phyloP scores from a whole-genome alignment of 805 yeast species.

The Wickerhamomyces chaumierensis region DNA sequence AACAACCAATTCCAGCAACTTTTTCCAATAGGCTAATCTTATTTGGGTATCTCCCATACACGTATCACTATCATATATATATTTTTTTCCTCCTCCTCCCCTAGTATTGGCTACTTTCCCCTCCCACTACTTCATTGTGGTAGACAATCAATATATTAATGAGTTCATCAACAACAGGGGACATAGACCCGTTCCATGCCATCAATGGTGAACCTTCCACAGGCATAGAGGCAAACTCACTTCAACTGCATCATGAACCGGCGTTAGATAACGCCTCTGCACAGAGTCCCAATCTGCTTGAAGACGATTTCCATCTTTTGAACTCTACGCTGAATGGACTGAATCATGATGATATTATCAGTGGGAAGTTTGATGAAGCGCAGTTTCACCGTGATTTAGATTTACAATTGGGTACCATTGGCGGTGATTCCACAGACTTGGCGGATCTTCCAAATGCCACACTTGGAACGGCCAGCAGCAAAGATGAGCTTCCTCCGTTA shows the following conservation, averaged over 20 bases:
- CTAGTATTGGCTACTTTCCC: too few relatives aligned
- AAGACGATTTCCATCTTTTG: neutral
- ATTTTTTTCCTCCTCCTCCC: too few relatives aligned
- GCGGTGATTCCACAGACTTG: neutral
- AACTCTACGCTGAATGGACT: neutral
- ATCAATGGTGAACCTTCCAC: conserved; percentile 2
- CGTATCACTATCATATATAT: too few relatives aligned
- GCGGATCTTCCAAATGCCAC: too few relatives aligned
- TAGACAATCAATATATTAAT: too few relatives aligned
- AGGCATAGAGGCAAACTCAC: conserved; percentile 8
- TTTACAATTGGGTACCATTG: neutral
- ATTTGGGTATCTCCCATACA: too few relatives aligned
- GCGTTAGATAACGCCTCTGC: neutral
- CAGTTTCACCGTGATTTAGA: neutral
- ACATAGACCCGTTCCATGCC: conserved; percentile 5
- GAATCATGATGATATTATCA: neutral
- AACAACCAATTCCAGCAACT: too few relatives aligned
- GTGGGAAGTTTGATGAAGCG: neutral
- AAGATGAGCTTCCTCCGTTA: too few relatives aligned
- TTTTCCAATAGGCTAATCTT: neutral
- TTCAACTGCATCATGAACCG: conserved; percentile 9
- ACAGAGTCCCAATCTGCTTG: conserved; percentile 4
- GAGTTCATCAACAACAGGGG: conserved; percentile 11
- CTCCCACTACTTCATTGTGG: too few relatives aligned
- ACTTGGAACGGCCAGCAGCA: too few relatives aligned